phyloP scores from a whole-genome alignment of 2,329 filamentous ascomycete species.

The Ascosphaera apis region DNA sequence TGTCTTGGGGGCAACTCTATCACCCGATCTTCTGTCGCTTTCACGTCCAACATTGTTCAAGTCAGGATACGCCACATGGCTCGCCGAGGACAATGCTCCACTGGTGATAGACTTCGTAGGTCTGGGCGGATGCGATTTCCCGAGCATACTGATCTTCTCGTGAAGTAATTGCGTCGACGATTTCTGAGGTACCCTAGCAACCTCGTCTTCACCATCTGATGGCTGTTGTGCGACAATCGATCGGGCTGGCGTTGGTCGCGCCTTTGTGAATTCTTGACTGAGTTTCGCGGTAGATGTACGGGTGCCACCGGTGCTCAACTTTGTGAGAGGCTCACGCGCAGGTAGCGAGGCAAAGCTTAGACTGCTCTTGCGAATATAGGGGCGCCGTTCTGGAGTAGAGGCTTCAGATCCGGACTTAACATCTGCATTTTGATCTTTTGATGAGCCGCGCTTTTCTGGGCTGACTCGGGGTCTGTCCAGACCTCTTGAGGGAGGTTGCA shows the following conservation, averaged over 20 bases:
- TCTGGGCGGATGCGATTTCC: constrained; percentile 27
- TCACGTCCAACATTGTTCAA: constrained; percentile 5
- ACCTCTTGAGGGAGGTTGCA: neutral
- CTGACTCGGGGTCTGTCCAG: neutral
- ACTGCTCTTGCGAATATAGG: constrained; percentile 74
- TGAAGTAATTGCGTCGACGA: constrained; percentile 85
- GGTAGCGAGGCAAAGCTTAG: constrained; percentile 84
- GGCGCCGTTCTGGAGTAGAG: constrained; percentile 27
- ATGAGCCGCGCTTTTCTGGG: no score
- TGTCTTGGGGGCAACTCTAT: constrained; percentile 8
- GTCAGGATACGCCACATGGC: constrained; percentile 17
- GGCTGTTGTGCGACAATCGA: constrained; percentile 15
- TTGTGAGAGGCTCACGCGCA: constrained; percentile 67
- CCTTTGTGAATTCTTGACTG: neutral
- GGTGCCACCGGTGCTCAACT: constrained; percentile 54
- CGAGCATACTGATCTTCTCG: constrained; percentile 66
- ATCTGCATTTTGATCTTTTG: no score
- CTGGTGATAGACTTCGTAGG: constrained; percentile 22
- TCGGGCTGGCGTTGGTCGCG: neutral
- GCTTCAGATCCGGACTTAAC: constrained; percentile 18
- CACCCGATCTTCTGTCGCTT: constrained; percentile 9
- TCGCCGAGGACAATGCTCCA: constrained; percentile 9
- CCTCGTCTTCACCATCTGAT: constrained; percentile 25
- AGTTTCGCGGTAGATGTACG: constrained; percentile 30
- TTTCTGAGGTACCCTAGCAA: constrained; percentile 46